phyloP scores from a whole-genome alignment of 352 stramenopile species.

The Pythium grandisporangium region DNA sequence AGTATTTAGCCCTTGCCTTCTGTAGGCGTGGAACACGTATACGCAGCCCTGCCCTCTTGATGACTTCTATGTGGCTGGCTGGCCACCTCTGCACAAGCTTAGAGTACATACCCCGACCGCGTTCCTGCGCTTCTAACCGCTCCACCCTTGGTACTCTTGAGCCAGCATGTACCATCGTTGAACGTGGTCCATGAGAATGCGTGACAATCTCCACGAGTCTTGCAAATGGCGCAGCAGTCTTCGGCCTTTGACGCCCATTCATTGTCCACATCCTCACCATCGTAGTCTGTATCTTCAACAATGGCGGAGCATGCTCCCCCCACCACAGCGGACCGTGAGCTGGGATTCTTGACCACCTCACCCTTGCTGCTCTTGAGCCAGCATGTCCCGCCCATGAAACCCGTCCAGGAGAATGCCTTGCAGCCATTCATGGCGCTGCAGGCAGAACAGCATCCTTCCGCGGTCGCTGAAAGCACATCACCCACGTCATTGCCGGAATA shows the following conservation, averaged over 20 bases:
- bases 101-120: background rate
- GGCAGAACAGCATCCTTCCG: constrained; percentile 23
- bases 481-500: constrained; percentile 31
- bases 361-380: constrained; percentile 38
- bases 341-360: background rate
- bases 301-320: background rate
- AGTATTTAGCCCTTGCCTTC: too few relatives aligned
- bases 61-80: background rate
- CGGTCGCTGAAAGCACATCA: constrained; percentile 12
- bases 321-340: constrained; percentile 4
- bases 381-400: constrained; percentile 31
- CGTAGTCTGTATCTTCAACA: background rate
- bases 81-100: too few relatives aligned
- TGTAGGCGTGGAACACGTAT: too few relatives aligned
- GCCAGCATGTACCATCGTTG: constrained; percentile 34
- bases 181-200: constrained; percentile 32
- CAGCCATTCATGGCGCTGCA: constrained; percentile 18
- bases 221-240: constrained; percentile 20
- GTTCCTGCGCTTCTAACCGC: too few relatives aligned
- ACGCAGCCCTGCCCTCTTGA: too few relatives aligned
- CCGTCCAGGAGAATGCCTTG: constrained; percentile 34
- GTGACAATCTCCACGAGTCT: constrained; percentile 12
- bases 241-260: background rate
- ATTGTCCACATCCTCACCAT: background rate
- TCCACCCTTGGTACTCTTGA: constrained; percentile 20